Evolutionary conservation across 805 yeast genomes (phyloP).

Genomic region (Barnettozyma populi): DNA sequence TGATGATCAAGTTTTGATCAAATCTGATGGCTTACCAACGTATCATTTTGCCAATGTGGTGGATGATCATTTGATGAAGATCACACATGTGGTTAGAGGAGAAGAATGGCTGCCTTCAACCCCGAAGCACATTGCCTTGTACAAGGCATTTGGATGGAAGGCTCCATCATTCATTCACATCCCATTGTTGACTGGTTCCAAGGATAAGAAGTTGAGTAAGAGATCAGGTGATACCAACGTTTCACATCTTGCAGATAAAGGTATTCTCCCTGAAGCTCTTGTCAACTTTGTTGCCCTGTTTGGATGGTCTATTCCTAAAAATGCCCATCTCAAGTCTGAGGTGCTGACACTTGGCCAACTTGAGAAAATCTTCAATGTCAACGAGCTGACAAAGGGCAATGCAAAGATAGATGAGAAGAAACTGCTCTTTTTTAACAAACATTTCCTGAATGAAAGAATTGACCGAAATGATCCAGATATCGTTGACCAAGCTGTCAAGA

Average conservation of each 20-base stretch:
- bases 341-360: constrained; percentile 48
- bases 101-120: constrained; percentile 98
- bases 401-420: constrained; percentile 84
- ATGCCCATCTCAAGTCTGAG: constrained; percentile 47
- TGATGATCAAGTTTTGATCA: constrained; percentile 85
- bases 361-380: constrained; percentile 51
- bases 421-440: constrained; percentile 70
- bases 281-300: constrained; percentile 82
- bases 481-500: constrained; percentile 27
- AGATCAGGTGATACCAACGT: constrained; percentile 81
- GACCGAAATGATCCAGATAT: constrained; percentile 32
- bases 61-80: constrained; percentile 89
- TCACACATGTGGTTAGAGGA: constrained; percentile 93
- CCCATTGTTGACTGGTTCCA: constrained; percentile 72
- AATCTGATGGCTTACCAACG: constrained; percentile 94
- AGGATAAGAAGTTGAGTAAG: constrained; percentile 77
- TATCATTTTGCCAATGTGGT: constrained; percentile 95
- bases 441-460: constrained; percentile 47
- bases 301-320: constrained; percentile 89
- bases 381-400: constrained; percentile 84
- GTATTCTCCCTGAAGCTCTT: constrained; percentile 81
- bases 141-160: constrained; percentile 79
- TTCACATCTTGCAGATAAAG: constrained; percentile 47
- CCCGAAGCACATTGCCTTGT: constrained; percentile 87
- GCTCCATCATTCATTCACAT: constrained; percentile 84